Base-by-base conservation (phyloP, 208 protist species). In the Wallacemonas sp. region DNA sequence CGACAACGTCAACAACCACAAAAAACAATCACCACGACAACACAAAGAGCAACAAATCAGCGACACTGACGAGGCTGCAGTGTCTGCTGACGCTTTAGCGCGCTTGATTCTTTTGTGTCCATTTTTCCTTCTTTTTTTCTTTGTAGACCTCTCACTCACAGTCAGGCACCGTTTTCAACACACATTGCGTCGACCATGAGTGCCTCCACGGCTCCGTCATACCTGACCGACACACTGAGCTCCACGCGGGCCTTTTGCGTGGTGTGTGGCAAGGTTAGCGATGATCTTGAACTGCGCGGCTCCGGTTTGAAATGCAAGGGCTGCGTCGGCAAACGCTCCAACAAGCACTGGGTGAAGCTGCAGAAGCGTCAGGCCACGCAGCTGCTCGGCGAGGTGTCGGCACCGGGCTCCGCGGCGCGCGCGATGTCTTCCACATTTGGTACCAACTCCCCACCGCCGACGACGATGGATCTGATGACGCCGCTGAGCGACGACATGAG, bases 241-340 rank as follows among this genome's bases (percentile, higher is more conserved):
- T 2, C 33, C 0, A 26, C 65, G 0, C 33, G 22, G 0, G 62
- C 79, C n/a, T 87, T 87, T 48, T 91, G 85, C 46, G 75, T 88
- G 2, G 85, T 91, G 2, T 88, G 82, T 50, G 82, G 85, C 36
- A 63, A 32, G 31, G 70, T 79, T 31, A 75, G 48, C 11, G 64
- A 50, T 18, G 72, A 88, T 16, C 67, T 91, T 2, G 70, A 82
- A 1, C 49, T 79, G 23, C 78, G 85, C 59, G 62, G 54, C 7
- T 86, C 81, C 1, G 85, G 85, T 12, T 63, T 86, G 4, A 91
- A 88, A 67, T 91, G 82, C 39, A 54, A 45, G 1, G 29, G 33
- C 10, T 91, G 81, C 41, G 65, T 91, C 1, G 85, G 85, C 25
- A 83, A 76, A 62, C 44, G 71, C 12, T 52, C 79, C 2, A 86